These are phyloP conservation scores for Avicennia marina DNA, from an alignment of 257 asterid species.

Conservation along the genomic window DNA sequence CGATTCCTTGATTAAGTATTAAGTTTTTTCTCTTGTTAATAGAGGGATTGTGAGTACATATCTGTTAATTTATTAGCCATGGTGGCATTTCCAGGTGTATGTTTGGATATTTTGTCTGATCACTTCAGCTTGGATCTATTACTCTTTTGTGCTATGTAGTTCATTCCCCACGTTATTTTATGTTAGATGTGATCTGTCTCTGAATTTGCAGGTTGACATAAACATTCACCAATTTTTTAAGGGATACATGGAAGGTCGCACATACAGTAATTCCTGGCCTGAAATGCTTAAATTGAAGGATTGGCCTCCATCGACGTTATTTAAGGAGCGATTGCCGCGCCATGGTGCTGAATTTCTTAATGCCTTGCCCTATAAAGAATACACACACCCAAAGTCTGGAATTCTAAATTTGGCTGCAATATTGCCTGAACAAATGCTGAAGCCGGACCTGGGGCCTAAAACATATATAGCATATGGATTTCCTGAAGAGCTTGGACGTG, in stretches of 20 bases:
- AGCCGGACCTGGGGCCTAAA: slow-evolving; percentile 77
- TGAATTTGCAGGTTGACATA: slow-evolving; percentile 41
- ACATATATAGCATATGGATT: slow-evolving; percentile 65
- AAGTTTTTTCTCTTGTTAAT: too few species aligned
- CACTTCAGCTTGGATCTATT: too few species aligned
- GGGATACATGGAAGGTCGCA: slow-evolving; percentile 52
- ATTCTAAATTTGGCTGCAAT: slow-evolving; percentile 49
- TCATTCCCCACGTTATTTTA: too few species aligned
- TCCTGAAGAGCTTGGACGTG: slow-evolving; percentile 55
- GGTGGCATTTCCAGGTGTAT: too few species aligned
- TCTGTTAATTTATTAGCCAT: too few species aligned
- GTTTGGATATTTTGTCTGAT: too few species aligned
- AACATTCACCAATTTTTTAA: slow-evolving; percentile 42
- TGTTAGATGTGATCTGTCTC: too few species aligned
- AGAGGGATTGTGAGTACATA: too few species aligned
- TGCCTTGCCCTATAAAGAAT: slow-evolving; percentile 63
- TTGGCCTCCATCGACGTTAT: slow-evolving; percentile 49
- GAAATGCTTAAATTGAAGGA: slow-evolving; percentile 65
- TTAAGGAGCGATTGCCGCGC: slow-evolving; percentile 47
- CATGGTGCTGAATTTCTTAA: slow-evolving; percentile 45
- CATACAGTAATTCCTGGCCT: slow-evolving; percentile 31
- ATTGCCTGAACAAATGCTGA: slow-evolving; percentile 23
- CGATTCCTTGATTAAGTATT: too few species aligned
- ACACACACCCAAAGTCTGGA: slow-evolving; percentile 51
- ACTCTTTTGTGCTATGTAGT: too few species aligned